Base-by-base conservation (phyloP, 2,329 filamentous ascomycete species). In the Dryadomyces sulphureus region DNA sequence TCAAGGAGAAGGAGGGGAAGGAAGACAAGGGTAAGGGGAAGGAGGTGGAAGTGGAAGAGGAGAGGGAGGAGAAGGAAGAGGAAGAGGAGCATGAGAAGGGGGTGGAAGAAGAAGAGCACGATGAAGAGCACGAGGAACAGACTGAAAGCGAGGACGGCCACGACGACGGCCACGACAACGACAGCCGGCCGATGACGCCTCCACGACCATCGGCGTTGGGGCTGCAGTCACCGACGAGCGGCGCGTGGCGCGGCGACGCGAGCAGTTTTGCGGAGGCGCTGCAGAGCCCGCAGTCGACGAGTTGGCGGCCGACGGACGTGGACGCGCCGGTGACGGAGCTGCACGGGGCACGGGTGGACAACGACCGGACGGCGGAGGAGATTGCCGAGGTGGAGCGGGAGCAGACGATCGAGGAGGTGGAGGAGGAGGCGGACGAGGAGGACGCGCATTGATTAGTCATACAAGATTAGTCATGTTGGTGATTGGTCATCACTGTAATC, bases 201-300 rank as follows among this genome's bases (percentile, higher is more conserved):
- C n/a, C n/a, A n/a, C n/a, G n/a, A n/a, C n/a, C n/a, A n/a, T n/a
- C 52, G 21, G 50, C 52, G 9, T 54, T 57, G 3, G 63, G 62
- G 5, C 59, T 72, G 20, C 68, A 70, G 49, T 69, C 67, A 1
- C 67, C 69, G 1, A 69, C 64, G 7, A 62, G 62, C 9, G 60
- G 63, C 7, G 62, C 65, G n/a, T 69, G 66, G 67, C 25, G 7
- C 25, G 25, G 25, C 25, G 16, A 11, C 11, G 32, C 7, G 7
- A 35, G 16, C 32, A 9, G 16, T 7, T 35, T 46, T 16, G 34
- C 4, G 12, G 22, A 7, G 9, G 41, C 27, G n/a, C 52, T 70
- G 38, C 69, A 72, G 56, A 66, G 63, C 50, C 68, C 59, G 16
- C 55, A 52, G 30, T 54, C 53, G 43, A 58, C 53, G 30, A 55